phyloP scores from a whole-genome alignment of 352 stramenopile genomes.

The Globisporangium mamillatum region DNA sequence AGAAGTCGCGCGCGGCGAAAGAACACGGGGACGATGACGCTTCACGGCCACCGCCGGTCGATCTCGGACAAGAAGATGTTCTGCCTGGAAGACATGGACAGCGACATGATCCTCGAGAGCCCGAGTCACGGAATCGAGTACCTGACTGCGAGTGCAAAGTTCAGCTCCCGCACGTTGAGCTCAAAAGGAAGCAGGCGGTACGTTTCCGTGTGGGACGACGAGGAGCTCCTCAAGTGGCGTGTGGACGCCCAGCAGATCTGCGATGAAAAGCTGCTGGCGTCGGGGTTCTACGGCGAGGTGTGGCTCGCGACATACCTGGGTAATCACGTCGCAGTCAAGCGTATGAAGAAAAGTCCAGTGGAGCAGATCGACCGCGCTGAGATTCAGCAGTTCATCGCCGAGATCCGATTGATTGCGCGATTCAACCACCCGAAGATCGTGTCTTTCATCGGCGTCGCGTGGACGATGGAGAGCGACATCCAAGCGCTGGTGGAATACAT shows the following conservation, averaged over 20 bases:
- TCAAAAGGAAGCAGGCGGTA: slow-evolving; percentile 9
- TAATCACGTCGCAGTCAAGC: slow-evolving; percentile 49
- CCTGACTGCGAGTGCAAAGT: slow-evolving; percentile 7
- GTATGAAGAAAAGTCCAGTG: slow-evolving; percentile 27
- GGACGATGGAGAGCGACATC: slow-evolving; percentile 38
- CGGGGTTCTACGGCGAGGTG: slow-evolving; percentile 43
- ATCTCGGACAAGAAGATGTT: slow-evolving; percentile 19
- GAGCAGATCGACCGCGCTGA: slow-evolving; percentile 20
- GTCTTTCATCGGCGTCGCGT: slow-evolving; percentile 44
- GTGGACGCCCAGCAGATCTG: slow-evolving; percentile 40
- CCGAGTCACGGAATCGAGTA: slow-evolving; percentile 1
- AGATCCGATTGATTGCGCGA: slow-evolving; percentile 45
- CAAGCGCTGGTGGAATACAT: slow-evolving; percentile 56
- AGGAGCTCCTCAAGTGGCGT: slow-evolving; percentile 45
- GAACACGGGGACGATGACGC: neutral
- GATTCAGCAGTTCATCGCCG: slow-evolving; percentile 41
- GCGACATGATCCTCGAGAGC: slow-evolving; percentile 17
- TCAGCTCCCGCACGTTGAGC: slow-evolving; percentile 5
- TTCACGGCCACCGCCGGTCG: neutral
- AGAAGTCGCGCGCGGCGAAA: neutral
- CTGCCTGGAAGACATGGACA: slow-evolving; percentile 16
- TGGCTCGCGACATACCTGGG: slow-evolving; percentile 51
- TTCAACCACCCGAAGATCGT: slow-evolving; percentile 54
- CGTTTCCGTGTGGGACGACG: slow-evolving; percentile 58
- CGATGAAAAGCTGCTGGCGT: slow-evolving; percentile 33